Evolutionary conservation across 768 basidiomycete species (phyloP), one percentile per base, ranked within the genome.

Genomic region (Symmetrospora coprosmae): DNA sequence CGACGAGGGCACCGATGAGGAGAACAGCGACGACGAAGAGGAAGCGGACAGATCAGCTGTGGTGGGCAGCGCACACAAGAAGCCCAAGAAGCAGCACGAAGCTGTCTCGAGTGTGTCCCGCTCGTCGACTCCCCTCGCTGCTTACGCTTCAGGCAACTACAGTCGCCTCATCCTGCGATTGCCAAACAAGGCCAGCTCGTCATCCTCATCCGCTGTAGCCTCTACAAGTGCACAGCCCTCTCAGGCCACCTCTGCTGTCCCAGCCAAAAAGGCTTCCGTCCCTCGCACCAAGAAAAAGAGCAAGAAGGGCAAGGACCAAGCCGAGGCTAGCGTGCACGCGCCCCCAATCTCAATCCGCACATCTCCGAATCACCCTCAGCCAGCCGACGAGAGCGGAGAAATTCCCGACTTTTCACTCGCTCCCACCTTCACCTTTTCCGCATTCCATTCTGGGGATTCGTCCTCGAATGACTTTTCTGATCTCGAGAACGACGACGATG

Each of bases 141-240:
- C 39, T 40, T 28, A 39, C 7, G 19, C 16, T 28, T 30, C 25
- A 40, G 31, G n/a, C 40, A 38, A 31, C 28, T 2, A 39, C 6
- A 58, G 43, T 46, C 55, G 55, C 19, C 43, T 58, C 30, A 43
- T 58, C 39, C 55, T 58, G 21, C 55, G 55, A n/a, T 43, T 58
- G 4, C 55, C 55, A 19, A 45, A 31, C 33, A 50, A 35, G n/a
- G n/a, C n/a, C n/a, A n/a, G n/a, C n/a, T n/a, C n/a, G n/a, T n/a
- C n/a, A n/a, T n/a, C n/a, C n/a, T n/a, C n/a, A n/a, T n/a, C n/a
- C n/a, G n/a, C n/a, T n/a, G n/a, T n/a, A n/a, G n/a, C n/a, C n/a
- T n/a, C n/a, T n/a, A n/a, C n/a, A n/a, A n/a, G n/a, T n/a, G n/a
- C n/a, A n/a, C n/a, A n/a, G n/a, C n/a, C n/a, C n/a, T n/a, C n/a